These are phyloP conservation scores for Kluyveromyces starmeri DNA, from an alignment of 805 yeast species.

Conservation along the genomic window DNA sequence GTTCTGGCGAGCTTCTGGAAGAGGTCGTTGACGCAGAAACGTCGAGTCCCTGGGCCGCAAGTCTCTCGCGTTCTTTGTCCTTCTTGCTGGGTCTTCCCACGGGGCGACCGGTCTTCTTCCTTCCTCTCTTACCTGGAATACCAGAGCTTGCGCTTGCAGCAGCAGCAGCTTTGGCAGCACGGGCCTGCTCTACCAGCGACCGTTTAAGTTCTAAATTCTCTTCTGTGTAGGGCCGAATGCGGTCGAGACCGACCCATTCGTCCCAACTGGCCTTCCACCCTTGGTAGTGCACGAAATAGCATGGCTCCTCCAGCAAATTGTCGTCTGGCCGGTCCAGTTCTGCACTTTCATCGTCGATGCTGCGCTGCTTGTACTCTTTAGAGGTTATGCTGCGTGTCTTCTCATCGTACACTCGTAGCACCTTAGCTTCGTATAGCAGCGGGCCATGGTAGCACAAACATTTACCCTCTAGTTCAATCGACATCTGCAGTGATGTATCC, in stretches of 20 bases:
- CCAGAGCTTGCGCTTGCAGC: too few relatives aligned
- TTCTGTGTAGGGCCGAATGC: slow-evolving; percentile 60
- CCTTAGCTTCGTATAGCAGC: slow-evolving; percentile 78
- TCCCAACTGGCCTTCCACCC: slow-evolving; percentile 98
- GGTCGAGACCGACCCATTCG: slow-evolving; percentile 76
- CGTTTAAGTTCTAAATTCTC: slow-evolving; percentile 60
- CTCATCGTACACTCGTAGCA: slow-evolving; percentile 52
- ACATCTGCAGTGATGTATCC: too few relatives aligned
- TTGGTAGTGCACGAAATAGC: slow-evolving; percentile 75
- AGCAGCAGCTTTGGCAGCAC: slow-evolving; percentile 17
- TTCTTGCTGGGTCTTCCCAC: slow-evolving; percentile 1
- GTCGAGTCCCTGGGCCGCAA: slow-evolving; percentile 20
- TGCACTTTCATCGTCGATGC: slow-evolving; percentile 9
- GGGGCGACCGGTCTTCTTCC: slow-evolving; percentile 16
- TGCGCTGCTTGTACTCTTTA: slow-evolving; percentile 13
- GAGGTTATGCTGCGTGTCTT: slow-evolving; percentile 25
- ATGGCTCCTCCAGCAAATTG: slow-evolving; percentile 29
- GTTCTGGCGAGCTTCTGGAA: neutral
- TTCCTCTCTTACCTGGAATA: slow-evolving; percentile 29
- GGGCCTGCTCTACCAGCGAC: slow-evolving; percentile 44
- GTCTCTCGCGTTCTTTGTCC: slow-evolving; percentile 4
- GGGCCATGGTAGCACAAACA: slow-evolving; percentile 89
- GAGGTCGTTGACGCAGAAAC: slow-evolving; percentile 28
- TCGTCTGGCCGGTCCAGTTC: slow-evolving; percentile 27
- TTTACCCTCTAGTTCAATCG: slow-evolving; percentile 27